These are phyloP conservation scores for Solanum phureja DNA, from an alignment of 257 asterid species.

Conservation along the genomic window DNA sequence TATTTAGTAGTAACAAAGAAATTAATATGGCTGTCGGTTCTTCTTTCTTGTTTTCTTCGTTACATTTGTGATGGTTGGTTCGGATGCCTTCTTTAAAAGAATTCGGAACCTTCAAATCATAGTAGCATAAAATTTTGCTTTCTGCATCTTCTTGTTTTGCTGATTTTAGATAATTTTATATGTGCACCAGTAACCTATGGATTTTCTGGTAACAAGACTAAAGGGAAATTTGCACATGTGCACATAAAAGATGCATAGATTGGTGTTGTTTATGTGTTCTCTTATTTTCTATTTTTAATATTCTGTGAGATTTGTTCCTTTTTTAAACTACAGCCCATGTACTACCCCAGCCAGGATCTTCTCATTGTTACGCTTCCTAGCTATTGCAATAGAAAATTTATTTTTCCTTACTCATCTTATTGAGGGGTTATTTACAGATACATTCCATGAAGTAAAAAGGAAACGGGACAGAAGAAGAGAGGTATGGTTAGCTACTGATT, in stretches of 20 bases:
- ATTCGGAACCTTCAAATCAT: background rate
- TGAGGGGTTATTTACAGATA: slow-evolving; percentile 41
- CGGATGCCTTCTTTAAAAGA: background rate
- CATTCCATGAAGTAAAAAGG: slow-evolving; percentile 85
- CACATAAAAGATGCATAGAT: background rate
- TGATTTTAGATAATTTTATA: background rate
- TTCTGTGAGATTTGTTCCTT: background rate
- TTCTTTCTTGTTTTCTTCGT: background rate
- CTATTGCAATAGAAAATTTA: background rate
- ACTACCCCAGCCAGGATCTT: background rate
- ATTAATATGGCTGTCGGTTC: background rate
- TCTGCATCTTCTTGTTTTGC: background rate
- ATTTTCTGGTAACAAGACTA: background rate
- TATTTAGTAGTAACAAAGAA: background rate
- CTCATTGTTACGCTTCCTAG: background rate
- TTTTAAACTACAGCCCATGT: background rate
- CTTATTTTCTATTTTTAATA: background rate
- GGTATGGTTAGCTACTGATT: slow-evolving; percentile 26
- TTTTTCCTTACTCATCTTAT: background rate
- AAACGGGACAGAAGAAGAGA: slow-evolving; percentile 67
- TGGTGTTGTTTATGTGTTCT: background rate
- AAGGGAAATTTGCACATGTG: background rate
- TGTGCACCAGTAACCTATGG: background rate
- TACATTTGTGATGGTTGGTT: background rate
- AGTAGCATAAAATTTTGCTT: background rate